Evolutionary conservation across 2,329 filamentous ascomycete genomes (phyloP), one percentile per base, ranked within the genome.

Genomic region (Ciborinia camelliae): DNA sequence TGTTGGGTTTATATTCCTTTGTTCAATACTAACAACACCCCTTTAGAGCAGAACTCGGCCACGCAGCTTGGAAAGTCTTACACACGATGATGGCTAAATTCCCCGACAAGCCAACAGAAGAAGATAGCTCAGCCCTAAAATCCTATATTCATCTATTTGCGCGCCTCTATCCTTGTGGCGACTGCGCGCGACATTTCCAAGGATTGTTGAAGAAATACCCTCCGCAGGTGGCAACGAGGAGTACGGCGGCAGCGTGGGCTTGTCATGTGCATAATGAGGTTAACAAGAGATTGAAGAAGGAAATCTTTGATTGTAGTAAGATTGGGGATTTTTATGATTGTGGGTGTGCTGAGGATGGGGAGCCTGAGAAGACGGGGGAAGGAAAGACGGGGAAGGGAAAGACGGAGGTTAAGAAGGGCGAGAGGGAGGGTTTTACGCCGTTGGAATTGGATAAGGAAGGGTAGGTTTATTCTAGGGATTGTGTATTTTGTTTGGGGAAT

Each of bases 311-410:
- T 75, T 90, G 87, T 71, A 84, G 80, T 65, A 84, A 86, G 37
- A 87, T 90, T 72, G 86, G 86, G 20, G 87, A 90, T 71, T 87
- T 88, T 73, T 90, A 90, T 76, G 87, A 90, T 73, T 90, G 87
- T 72, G 87, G 87, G 0, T 90, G 87, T 71, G 87, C 85, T 18
- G 87, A 89, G n/a, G 85, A 87, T 66, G 81, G 81, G 23, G 80
- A 81, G 23, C 79, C 81, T 68, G 79, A 77, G 71, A 65, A 72
- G 73, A 65, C 68, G 67, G 59, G 75, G 70, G 68, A 55, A 30
- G 72, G 72, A 62, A 57, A 45, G 39, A 72, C 39, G 7, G 32
- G 26, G n/a, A n/a, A 55, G 32, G 72, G 72, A 62, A 57, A 45
- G 39, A 72, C 39, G 7, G 32, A 35, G n/a, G 39, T 57, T 32